These are phyloP conservation scores for Chiua virens DNA, from an alignment of 768 basidiomycete species.

Conservation along the genomic window DNA sequence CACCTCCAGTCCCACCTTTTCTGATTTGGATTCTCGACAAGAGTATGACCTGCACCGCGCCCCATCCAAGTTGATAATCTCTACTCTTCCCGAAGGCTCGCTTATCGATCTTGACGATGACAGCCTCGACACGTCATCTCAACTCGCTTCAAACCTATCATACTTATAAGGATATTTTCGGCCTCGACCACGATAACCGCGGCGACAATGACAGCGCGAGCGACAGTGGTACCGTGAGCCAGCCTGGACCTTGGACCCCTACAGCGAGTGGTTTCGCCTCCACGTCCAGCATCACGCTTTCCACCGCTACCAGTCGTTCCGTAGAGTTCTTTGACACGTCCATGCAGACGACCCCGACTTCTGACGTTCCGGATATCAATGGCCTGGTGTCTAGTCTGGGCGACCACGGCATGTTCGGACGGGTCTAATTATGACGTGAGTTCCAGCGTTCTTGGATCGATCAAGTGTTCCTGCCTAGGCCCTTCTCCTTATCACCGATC, in stretches of 20 bases:
- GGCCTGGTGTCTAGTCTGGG: conserved; percentile 58
- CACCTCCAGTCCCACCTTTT: conserved; percentile 32
- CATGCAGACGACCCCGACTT: conserved; percentile 31
- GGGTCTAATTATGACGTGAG: conserved; percentile 68
- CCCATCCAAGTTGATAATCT: conserved; percentile 17
- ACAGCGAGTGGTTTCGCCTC: conserved; percentile 28
- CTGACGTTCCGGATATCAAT: conserved; percentile 60
- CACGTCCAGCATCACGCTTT: conserved; percentile 28
- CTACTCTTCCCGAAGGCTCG: conserved; percentile 45
- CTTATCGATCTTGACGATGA: conserved; percentile 56
- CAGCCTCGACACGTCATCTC: conserved; percentile 26
- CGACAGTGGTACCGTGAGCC: conserved; percentile 33
- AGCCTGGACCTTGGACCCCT: conserved; percentile 31
- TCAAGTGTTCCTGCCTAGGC: conserved; percentile 41
- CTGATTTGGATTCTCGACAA: conserved; percentile 36
- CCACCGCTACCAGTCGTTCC: conserved; percentile 21
- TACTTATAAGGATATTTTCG: conserved; percentile 24
- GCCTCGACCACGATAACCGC: conserved; percentile 16
- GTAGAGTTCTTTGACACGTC: conserved; percentile 30
- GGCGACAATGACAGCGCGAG: conserved; percentile 27
- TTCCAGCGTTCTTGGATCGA: conserved; percentile 23
- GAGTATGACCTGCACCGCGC: conserved; percentile 7
- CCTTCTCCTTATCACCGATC: conserved; percentile 57
- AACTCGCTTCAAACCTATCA: conserved; percentile 3
- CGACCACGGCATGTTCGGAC: conserved; percentile 40